phyloP scores from a whole-genome alignment of 1,284 basidiomycete genomes.

The Cryptococcus sp. region DNA sequence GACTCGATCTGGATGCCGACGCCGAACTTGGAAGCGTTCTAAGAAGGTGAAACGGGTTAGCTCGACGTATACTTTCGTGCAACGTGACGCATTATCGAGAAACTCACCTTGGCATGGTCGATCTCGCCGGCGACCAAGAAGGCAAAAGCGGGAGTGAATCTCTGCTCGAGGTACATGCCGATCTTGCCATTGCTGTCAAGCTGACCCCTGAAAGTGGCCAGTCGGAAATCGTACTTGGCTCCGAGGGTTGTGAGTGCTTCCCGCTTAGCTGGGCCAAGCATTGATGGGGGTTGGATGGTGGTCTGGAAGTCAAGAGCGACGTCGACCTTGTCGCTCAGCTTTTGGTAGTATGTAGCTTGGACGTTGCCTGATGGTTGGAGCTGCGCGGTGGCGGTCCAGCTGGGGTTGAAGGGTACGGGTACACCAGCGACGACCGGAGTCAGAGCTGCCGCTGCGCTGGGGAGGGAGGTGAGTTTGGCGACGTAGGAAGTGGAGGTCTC shows the following conservation, averaged over 20 bases:
- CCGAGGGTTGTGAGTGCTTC: conserved; percentile 92
- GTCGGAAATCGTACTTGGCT: conserved; percentile 94
- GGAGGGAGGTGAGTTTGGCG: conserved; percentile 75
- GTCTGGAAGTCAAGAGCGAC: conserved; percentile 94
- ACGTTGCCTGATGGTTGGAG: conserved; percentile 81
- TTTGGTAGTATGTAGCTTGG: conserved; percentile 96
- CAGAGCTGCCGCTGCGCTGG: conserved; percentile 53
- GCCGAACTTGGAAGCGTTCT: conserved; percentile 92
- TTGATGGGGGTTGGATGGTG: conserved; percentile 66
- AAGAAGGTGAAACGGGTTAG: conserved; percentile 13
- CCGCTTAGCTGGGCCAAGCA: conserved; percentile 63
- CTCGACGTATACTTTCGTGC: background rate
- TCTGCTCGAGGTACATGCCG: conserved; percentile 90
- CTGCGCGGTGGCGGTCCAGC: conserved; percentile 94
- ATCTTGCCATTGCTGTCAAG: conserved; percentile 92
- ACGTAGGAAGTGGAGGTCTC: conserved; percentile 84
- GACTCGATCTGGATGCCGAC: conserved; percentile 94
- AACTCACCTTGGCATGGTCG: conserved; percentile 89
- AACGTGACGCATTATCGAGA: background rate
- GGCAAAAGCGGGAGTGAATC: conserved; percentile 91
- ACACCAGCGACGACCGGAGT: conserved; percentile 35
- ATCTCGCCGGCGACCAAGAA: conserved; percentile 96
- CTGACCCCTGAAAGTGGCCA: conserved; percentile 90
- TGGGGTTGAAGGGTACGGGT: conserved; percentile 53
- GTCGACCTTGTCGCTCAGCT: conserved; percentile 93